These are phyloP conservation scores for Scenedesmus sp. DNA, from an alignment of 163 green algal species.

Conservation along the genomic window DNA sequence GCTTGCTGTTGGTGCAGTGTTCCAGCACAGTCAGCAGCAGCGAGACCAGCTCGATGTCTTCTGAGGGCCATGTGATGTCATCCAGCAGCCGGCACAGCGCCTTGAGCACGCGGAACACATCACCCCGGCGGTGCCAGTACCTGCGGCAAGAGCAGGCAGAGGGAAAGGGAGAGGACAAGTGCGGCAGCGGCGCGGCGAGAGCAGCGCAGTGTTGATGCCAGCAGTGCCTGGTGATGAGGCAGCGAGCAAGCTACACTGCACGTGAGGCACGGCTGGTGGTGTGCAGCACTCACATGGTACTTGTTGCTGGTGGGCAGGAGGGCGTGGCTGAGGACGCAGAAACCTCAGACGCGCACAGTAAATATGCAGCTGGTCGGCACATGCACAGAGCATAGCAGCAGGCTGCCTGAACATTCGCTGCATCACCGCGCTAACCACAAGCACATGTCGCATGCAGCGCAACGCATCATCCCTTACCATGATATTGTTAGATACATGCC, in stretches of 20 bases:
- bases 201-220: neutral
- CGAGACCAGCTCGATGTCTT: conserved; percentile 44
- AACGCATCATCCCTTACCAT: neutral
- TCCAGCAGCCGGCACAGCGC: conserved; percentile 25
- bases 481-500: neutral
- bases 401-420: too few relatives aligned
- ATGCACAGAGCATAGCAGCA: neutral
- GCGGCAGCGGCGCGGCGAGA: too few relatives aligned
- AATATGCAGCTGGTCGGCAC: too few relatives aligned
- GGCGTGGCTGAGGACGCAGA: too few relatives aligned
- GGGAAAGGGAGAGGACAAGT: neutral
- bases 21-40: conserved; percentile 51
- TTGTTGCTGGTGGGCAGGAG: too few relatives aligned
- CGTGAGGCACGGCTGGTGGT: too few relatives aligned
- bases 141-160: neutral
- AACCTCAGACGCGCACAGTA: too few relatives aligned
- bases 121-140: conserved; percentile 24
- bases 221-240: neutral
- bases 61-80: conserved; percentile 17
- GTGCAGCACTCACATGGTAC: too few relatives aligned
- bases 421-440: too few relatives aligned
- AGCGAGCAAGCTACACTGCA: neutral
- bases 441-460: neutral
- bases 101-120: conserved; percentile 38
- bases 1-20: conserved; percentile 27